Base-by-base conservation (phyloP, 164 flowering plant genomes). In the grape (Vitis vinifera) region DNA sequence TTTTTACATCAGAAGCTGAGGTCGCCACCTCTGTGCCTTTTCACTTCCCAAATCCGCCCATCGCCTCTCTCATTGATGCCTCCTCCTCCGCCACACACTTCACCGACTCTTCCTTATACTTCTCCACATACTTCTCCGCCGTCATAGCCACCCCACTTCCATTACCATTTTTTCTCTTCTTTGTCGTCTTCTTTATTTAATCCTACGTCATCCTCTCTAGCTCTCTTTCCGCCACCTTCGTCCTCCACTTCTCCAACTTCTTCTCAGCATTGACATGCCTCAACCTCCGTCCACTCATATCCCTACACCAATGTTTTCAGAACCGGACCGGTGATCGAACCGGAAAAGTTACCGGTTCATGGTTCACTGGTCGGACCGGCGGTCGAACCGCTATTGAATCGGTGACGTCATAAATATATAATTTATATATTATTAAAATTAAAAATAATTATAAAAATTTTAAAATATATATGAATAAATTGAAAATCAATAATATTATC, bases 201-300 rank as follows among this genome's bases (percentile, higher is more conserved):
- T 91, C 93, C 84, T 95, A 93, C 2, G 99, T 97, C n/a, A 87
- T 48, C 74, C 79, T 90, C 90, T 95, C 98, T 76, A 95, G 68
- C 68, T 74, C 82, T 91, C 99, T 80, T 78, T 89, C 91, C 74
- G 84, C 95, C 58, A 79, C 92, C 76, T 84, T 97, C 31, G 83
- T 89, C 72, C 63, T 83, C 99, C 99, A 93, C 82, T 93, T 98
- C 87, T 95, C 97, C 75, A 93, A 63, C 76, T 76, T 88, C 91
- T 85, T 88, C 95, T 95, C 98, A 23, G 99, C 97, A 72, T 95
- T 93, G 62, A 93, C 99, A 53, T 96, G 97, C 68, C 97, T 73
- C 66, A 95, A 72, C 77, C 99, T 83, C 71, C 97, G 78, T 8
- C 99, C 99, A 65, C 93, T 93, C 98, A 95, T 95, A 71, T 95